Percentiles rank a stretch among this genome's conserved stretches.
Conservation (phyloP, 2,329 filamentous ascomycete species). For the Pseudocercospora pini-densiflorae region DNA sequence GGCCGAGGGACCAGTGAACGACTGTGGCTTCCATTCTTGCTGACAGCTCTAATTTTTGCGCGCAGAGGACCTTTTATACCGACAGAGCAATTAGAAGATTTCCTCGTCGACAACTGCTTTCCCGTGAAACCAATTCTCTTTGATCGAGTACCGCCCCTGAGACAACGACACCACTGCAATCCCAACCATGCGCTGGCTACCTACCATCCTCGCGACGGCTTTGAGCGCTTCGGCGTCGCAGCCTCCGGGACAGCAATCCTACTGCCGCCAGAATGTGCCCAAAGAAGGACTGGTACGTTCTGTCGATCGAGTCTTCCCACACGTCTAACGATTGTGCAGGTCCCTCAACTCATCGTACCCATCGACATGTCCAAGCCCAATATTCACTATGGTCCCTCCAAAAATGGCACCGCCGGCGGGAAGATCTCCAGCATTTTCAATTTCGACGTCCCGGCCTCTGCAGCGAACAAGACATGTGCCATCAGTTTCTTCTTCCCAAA, state of each 20-base stretch:
- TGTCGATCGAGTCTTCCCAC: neutral
- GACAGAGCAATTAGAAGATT: neutral
- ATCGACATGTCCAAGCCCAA: constrained; percentile 60
- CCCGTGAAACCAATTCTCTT: neutral
- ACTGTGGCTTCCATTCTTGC: neutral
- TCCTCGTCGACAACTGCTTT: neutral
- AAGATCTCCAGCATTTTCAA: constrained; percentile 67
- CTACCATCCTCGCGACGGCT: neutral
- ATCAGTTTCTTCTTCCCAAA: constrained; percentile 69
- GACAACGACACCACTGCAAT: too few relatives aligned
- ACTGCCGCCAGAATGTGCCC: neutral
- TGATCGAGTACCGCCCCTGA: neutral
- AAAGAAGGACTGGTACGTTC: neutral
- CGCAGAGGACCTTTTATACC: neutral
- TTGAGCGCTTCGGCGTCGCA: neutral
- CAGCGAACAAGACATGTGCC: constrained; percentile 63
- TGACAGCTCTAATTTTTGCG: neutral
- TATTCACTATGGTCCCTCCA: constrained; percentile 58
- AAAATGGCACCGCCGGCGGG: constrained; percentile 60
- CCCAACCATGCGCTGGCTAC: neutral
- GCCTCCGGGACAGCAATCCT: neutral
- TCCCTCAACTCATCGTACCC: constrained; percentile 67
- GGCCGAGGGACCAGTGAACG: neutral
- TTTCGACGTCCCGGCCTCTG: constrained; percentile 65
- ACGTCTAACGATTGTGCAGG: constrained; percentile 35